Evolutionary conservation across 2,329 filamentous ascomycete genomes (phyloP), one percentile per base, ranked within the genome.

Genomic region (Dactylellina drechsleri): DNA sequence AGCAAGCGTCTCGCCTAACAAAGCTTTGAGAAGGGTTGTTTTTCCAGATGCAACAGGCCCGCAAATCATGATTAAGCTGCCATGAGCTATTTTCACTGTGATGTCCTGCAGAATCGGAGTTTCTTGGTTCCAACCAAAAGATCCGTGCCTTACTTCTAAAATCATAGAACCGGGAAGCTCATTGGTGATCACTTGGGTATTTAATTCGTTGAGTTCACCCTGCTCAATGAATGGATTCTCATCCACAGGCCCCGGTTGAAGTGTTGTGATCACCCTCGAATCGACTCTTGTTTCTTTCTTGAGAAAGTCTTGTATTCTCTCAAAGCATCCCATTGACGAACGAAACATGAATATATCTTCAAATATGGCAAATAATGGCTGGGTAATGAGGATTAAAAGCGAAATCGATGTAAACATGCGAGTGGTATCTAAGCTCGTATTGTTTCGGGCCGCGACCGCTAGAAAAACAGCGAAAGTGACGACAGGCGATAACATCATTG

Each of bases 31-130:
- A 0, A 85, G 75, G 0, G 81, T 81, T 0, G 83, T 82, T 58
- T 85, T 85, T 23, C 84, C 84, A n/a, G 82, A 82, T 0, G 83
- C 84, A 0, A 84, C 83, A 0, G 80, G 81, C 0, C 84, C 84
- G 0, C 84, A 78, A 1, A 85, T 49, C 72, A 84, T 81, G 12
- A 80, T 83, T 0, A 83, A 59, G 0, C 76, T 79, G 2, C 79
- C 73, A 0, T 58, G 31, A 0, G 45, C 23, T 0, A 82, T 36
- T 0, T 13, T 20, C 5, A 82, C 16, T n/a, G 76, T 77, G 8
- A 83, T 77, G 0, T 79, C 61, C 0, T 74, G 73, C 0, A 83
- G 72, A 0, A 82, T 56, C 10, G 68, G 45, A 1, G 54, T 60
- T 18, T 49, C 54, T 43, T 54, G 45, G 2, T 61, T 60, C 68